Base-by-base conservation (phyloP, 2,329 filamentous ascomycete genomes). In the Leptographium lundbergii region DNA sequence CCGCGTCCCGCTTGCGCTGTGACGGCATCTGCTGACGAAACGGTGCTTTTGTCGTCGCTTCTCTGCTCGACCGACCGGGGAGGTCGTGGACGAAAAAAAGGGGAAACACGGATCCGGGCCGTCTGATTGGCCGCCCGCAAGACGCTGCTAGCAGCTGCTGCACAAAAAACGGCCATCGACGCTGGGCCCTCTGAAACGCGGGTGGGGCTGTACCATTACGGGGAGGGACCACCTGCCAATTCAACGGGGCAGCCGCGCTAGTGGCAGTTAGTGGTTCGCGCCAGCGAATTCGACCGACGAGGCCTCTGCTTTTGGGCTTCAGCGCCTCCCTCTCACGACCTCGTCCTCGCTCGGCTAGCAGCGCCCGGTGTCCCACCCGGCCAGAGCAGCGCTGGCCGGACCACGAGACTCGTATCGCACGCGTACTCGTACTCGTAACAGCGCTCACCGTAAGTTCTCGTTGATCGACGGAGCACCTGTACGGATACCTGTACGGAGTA, bases 181-280 rank as follows among this genome's bases (percentile, higher is more conserved):
- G 39, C 25, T 56, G 9, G 25, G 34, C 27, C n/a, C 29, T 51
- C 11, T 58, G 57, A 58, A 58, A 58, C 57, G 54, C 56, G 29
- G 29, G 57, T 58, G 57, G 57, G 47, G 34, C 13, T 22, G 6
- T 25, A 34, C 6, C 42, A 52, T 50, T 32, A 57, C 47, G 57
- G 42, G 51, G 57, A 22, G 24, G 10, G 3, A 24, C 4, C 25
- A 24, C 36, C 48, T 54, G 39, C 50, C 50, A 24, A 58, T 58
- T 45, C 56, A 6, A 57, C 32, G 24, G 39, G 27, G 45, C 24
- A 32, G 29, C n/a, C 22, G 25, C 36, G 10, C 57, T 58, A 54
- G 57, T 45, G 51, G 39, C 1, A 24, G 25, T 13, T 58, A 58
- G 47, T 52, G 47, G 22, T 13, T 14, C 11, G 19, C 45, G 22